Evolutionary conservation across 495 filamentous ascomycete species (phyloP), one percentile per base, ranked within the genome.

Genomic region (Glonium stellatum): DNA sequence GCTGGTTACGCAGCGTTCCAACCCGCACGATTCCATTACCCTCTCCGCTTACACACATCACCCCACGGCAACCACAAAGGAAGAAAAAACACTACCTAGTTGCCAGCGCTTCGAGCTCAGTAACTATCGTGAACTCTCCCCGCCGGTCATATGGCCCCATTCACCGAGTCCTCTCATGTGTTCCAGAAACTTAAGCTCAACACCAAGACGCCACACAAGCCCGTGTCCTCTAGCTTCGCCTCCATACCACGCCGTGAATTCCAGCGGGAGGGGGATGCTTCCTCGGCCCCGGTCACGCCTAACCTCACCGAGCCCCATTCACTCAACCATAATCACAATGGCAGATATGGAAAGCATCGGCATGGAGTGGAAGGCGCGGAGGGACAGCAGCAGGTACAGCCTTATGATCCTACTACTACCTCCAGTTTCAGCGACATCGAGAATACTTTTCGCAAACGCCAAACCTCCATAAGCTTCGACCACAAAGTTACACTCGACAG

Each of bases 381-480:
- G 27, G 62, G 55, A 12, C 39, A 44, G 36, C 41, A 19, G 34
- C 11, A 27, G 35, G 51, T 50, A 18, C 42, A 54, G 25, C 42
- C 51, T 15, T 37, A 12, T 35, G 50, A 21, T n/a, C 39, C 56
- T 35, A 41, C 55, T 35, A 39, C 55, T 34, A 36, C 35, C 37
- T 50, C 23, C 31, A 47, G 58, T 31, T 53, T 35, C 49, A 59
- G 59, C 8, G 61, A 67, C 46, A 46, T 63, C 23, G 63, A 62
- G 54, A 46, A 53, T 1, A 37, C 62, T 11, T 63, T 70, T 35
- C 55, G 60, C 8, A 57, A 59, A 13, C 63, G 75, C 25, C 65
- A 61, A 48, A 60, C 62, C 19, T 76, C 76, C 59, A 74, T 78
- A 51, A 70, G 67, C 51, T 78, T 78, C 57, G 69, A 72, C 55